Percentiles rank a stretch among this genome's conserved stretches.
Evolutionary conservation across 208 protist genomes (phyloP).

Genomic region (Trypanosoma vivax): DNA sequence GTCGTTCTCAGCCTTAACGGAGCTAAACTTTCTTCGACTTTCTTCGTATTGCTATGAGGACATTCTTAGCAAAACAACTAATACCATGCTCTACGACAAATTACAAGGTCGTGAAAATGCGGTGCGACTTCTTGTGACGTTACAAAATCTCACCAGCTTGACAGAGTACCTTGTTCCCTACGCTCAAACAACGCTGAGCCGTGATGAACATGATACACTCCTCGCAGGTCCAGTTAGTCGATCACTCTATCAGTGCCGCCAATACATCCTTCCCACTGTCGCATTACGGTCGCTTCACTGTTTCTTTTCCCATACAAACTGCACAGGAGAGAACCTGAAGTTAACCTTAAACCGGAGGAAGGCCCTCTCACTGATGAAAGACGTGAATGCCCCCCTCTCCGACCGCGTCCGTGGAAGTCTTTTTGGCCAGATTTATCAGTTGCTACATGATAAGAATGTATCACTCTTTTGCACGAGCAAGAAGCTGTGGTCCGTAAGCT

Average conservation of each 20-base stretch:
- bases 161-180: constrained; percentile 22
- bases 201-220: constrained; percentile 10
- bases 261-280: constrained; percentile 33
- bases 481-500: constrained; percentile 82
- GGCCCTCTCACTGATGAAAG: constrained; percentile 57
- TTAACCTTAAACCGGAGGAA: constrained; percentile 79
- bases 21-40: constrained; percentile 19
- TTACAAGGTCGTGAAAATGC: constrained; percentile 16
- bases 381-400: constrained; percentile 22
- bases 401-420: constrained; percentile 61
- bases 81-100: constrained; percentile 12
- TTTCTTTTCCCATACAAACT: constrained; percentile 42
- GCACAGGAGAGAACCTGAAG: constrained; percentile 48
- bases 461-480: constrained; percentile 68
- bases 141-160: constrained; percentile 21
- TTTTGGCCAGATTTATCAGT: constrained; percentile 84
- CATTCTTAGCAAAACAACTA: constrained; percentile 10
- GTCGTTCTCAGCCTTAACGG: constrained; percentile 18
- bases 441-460: constrained; percentile 45
- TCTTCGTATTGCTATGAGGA: constrained; percentile 22
- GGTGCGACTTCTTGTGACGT: constrained; percentile 11
- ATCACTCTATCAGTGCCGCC: constrained; percentile 3
- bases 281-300: constrained; percentile 35
- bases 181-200: constrained; percentile 3
- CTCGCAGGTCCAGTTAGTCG: constrained; percentile 18